These are phyloP conservation scores for Saccharomyces pastorianus DNA, from an alignment of 1,139 yeast species.

Conservation along the genomic window DNA sequence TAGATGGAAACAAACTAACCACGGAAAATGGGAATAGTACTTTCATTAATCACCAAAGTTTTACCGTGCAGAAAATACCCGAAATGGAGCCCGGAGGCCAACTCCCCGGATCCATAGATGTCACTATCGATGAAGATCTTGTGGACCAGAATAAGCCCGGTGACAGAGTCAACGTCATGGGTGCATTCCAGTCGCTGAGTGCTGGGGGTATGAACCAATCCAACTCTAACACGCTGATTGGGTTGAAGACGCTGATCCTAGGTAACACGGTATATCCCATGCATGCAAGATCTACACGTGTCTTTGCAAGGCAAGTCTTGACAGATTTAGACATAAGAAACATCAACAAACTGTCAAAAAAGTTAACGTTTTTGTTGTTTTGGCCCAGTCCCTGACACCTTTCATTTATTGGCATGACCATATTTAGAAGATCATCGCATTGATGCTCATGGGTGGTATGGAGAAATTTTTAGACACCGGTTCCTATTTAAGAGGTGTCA, in stretches of 20 bases:
- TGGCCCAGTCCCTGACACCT: constrained; percentile 87
- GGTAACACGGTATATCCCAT: constrained; percentile 86
- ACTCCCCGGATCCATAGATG: constrained; percentile 86
- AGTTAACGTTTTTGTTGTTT: constrained; percentile 62
- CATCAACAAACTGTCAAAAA: constrained; percentile 69
- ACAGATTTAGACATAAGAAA: constrained; percentile 81
- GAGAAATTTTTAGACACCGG: constrained; percentile 94
- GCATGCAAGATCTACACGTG: constrained; percentile 83
- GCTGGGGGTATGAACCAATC: constrained; percentile 44
- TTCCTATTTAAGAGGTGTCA: constrained; percentile 96
- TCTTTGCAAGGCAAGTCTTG: constrained; percentile 64
- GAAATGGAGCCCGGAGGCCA: constrained; percentile 98
- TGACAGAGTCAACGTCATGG: constrained; percentile 89
- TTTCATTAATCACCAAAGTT: constrained; percentile 87
- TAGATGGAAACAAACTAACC: constrained; percentile 76
- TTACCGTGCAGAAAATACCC: constrained; percentile 95
- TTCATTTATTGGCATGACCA: constrained; percentile 90
- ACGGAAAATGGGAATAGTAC: constrained; percentile 94
- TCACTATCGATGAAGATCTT: constrained; percentile 84
- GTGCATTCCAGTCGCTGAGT: constrained; percentile 88
- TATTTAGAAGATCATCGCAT: constrained; percentile 81
- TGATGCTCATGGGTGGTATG: constrained; percentile 89
- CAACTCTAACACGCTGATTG: constrained; percentile 46
- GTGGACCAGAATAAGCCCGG: constrained; percentile 94
- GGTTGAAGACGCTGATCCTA: constrained; percentile 71